These are phyloP conservation scores for Colletotrichum nymphaeae DNA, from an alignment of 2,329 filamentous ascomycete species.

Conservation along the genomic window DNA sequence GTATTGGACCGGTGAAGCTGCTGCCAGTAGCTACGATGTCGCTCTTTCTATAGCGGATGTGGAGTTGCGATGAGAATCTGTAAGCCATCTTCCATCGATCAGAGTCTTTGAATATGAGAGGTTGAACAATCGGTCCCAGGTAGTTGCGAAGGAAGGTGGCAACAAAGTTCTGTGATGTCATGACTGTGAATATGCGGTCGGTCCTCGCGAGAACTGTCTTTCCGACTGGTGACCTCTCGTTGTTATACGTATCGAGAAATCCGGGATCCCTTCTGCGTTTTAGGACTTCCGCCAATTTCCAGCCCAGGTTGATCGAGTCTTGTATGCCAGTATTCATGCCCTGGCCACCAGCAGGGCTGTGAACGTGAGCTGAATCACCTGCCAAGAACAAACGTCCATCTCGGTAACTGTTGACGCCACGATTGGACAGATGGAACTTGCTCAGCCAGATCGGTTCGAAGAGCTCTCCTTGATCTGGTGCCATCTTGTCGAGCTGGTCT, in stretches of 20 bases:
- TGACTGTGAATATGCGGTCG: constrained; percentile 52
- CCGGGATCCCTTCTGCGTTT: constrained; percentile 39
- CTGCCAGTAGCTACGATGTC: constrained; percentile 47
- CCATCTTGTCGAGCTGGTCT: constrained; percentile 41
- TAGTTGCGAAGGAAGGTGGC: constrained; percentile 51
- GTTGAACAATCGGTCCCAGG: constrained; percentile 51
- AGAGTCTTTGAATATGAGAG: constrained; percentile 43
- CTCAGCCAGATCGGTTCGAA: constrained; percentile 53
- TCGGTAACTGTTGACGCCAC: constrained; percentile 54
- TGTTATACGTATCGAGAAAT: constrained; percentile 59
- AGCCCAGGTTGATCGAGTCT: constrained; percentile 48
- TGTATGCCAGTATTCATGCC: constrained; percentile 51
- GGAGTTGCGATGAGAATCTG: constrained; percentile 53
- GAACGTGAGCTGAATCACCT: constrained; percentile 51
- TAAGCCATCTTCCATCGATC: constrained; percentile 42
- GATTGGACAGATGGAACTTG: constrained; percentile 57
- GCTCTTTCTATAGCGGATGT: constrained; percentile 54
- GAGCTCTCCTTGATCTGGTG: constrained; percentile 42
- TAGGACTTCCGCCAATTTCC: constrained; percentile 44
- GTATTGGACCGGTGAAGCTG: constrained; percentile 47
- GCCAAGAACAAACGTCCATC: constrained; percentile 41
- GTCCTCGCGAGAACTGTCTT: constrained; percentile 53
- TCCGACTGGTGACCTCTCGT: constrained; percentile 60
- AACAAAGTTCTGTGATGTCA: constrained; percentile 49
- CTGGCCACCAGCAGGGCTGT: constrained; percentile 49